Percentiles rank a stretch among this genome's conserved stretches.
phyloP scores from a whole-genome alignment of 2,329 filamentous ascomycete genomes.

The Hirsutella thompsonii region DNA sequence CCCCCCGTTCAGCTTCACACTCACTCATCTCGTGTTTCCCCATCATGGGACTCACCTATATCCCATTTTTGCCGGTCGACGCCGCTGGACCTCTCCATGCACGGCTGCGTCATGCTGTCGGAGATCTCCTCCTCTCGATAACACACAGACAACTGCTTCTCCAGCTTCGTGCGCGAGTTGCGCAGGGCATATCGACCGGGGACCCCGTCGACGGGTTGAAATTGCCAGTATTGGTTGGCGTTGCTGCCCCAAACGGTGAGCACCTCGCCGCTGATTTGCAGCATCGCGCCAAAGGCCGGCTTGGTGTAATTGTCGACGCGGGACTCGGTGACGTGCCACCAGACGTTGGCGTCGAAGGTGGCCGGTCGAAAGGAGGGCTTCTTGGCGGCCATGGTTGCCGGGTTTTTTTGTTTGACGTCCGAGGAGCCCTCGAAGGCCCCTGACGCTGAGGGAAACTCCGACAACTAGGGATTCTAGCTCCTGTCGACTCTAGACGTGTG shows the following conservation, averaged over 20 bases:
- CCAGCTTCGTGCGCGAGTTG: slow-evolving; percentile 12
- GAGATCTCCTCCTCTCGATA: slow-evolving; percentile 10
- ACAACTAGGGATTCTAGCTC: too few relatives aligned
- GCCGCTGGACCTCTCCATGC: slow-evolving; percentile 13
- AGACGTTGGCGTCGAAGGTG: slow-evolving; percentile 19
- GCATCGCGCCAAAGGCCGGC: slow-evolving; percentile 8
- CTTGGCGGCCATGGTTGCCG: neutral
- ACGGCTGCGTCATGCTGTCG: slow-evolving; percentile 14
- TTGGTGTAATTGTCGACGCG: slow-evolving; percentile 17
- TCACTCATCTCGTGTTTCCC: too few relatives aligned
- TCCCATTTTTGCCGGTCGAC: slow-evolving; percentile 20
- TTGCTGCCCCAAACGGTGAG: too few relatives aligned
- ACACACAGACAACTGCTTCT: slow-evolving; percentile 18
- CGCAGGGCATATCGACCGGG: slow-evolving; percentile 19
- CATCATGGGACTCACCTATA: slow-evolving; percentile 3
- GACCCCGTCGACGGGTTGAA: slow-evolving; percentile 11
- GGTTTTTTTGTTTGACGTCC: too few relatives aligned
- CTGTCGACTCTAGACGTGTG: too few relatives aligned
- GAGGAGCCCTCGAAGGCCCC: too few relatives aligned
- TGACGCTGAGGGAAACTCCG: too few relatives aligned
- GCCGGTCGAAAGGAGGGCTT: slow-evolving; percentile 7
- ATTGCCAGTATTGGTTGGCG: neutral
- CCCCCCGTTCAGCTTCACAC: too few relatives aligned
- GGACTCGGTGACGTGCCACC: slow-evolving; percentile 21
- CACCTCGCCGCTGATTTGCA: slow-evolving; percentile 6